Conservation (phyloP, 2,329 filamentous ascomycete species). For the Phaeophleospora eucalypticola region DNA sequence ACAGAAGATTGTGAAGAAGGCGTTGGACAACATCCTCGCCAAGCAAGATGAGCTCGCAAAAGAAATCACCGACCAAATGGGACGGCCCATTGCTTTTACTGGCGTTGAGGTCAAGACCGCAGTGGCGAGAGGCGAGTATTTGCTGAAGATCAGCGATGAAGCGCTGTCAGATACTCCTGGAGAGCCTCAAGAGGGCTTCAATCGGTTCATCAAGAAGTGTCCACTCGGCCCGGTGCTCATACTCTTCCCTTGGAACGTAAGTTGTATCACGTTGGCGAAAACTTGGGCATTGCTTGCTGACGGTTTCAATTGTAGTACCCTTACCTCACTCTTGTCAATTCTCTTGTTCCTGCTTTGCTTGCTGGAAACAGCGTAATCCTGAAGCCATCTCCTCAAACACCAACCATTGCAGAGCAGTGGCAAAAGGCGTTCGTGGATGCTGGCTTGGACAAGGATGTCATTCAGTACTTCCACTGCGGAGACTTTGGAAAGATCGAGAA, state of each 20-base stretch:
- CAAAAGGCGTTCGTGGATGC: constrained; percentile 71
- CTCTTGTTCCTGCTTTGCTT: constrained; percentile 83
- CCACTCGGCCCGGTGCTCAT: constrained; percentile 84
- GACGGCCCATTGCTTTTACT: constrained; percentile 82
- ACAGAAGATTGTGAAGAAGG: constrained; percentile 75
- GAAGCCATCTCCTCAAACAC: constrained; percentile 93
- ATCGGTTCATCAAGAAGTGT: constrained; percentile 81
- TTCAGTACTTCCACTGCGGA: constrained; percentile 90
- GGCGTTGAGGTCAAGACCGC: constrained; percentile 80
- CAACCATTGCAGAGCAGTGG: constrained; percentile 83
- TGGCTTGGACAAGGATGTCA: constrained; percentile 75
- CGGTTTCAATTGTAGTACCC: constrained; percentile 64
- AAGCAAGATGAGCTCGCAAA: constrained; percentile 75
- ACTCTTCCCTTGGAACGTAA: constrained; percentile 93
- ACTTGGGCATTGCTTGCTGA: too few species aligned
- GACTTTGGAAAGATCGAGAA: constrained; percentile 71
- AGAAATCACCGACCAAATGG: constrained; percentile 93
- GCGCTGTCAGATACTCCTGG: constrained; percentile 75
- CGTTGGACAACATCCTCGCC: constrained; percentile 64
- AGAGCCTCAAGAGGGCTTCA: constrained; percentile 82
- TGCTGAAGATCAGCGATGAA: constrained; percentile 78
- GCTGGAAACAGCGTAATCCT: constrained; percentile 87
- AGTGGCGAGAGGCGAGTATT: constrained; percentile 77
- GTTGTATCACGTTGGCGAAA: constrained; percentile 37
- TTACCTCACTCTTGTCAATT: constrained; percentile 90